Percentiles rank a stretch among this genome's conserved stretches.
Evolutionary conservation across 1,284 basidiomycete genomes (phyloP).

Genomic region (Erythrobasidium hasegawianum): DNA sequence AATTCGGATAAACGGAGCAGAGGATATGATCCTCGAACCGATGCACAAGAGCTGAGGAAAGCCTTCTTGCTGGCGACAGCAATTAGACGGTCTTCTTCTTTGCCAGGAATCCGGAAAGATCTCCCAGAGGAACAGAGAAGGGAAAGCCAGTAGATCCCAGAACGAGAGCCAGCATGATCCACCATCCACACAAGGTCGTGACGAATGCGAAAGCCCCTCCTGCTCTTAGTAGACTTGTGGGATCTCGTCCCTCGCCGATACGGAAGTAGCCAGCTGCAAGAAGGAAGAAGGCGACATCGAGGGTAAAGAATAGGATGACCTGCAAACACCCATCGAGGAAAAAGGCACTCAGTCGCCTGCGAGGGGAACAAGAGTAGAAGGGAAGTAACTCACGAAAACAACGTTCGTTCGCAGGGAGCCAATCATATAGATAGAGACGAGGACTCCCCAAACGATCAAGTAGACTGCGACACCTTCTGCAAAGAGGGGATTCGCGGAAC

Average conservation of each 20-base stretch:
- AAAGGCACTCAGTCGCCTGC: neutral
- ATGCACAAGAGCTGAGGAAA: too few species aligned
- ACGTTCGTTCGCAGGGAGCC: slow-evolving; percentile 43
- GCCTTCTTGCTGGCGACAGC: too few species aligned
- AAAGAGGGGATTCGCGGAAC: slow-evolving; percentile 7
- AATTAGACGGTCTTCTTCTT: slow-evolving; percentile 13
- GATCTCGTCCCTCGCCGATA: slow-evolving; percentile 34
- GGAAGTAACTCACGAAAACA: too few species aligned
- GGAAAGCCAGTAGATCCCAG: slow-evolving; percentile 41
- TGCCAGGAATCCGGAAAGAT: slow-evolving; percentile 38
- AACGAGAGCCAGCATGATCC: slow-evolving; percentile 33
- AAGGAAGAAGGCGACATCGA: slow-evolving; percentile 42
- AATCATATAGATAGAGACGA: slow-evolving; percentile 38
- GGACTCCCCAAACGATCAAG: slow-evolving; percentile 36
- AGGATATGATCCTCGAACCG: too few species aligned
- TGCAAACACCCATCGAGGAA: neutral
- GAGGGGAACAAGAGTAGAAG: too few species aligned
- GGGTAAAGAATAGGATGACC: slow-evolving; percentile 39
- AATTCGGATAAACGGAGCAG: too few species aligned
- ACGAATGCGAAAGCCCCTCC: slow-evolving; percentile 43
- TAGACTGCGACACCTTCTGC: slow-evolving; percentile 38
- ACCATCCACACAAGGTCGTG: slow-evolving; percentile 37
- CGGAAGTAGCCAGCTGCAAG: slow-evolving; percentile 39
- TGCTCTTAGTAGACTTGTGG: slow-evolving; percentile 26
- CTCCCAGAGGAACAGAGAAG: slow-evolving; percentile 41